A percentile compares a stretch with the other conserved stretches of the same genome.
Evolutionary conservation across 768 basidiomycete genomes (phyloP).

Genomic region (Tricholoma bakamatsutake): DNA sequence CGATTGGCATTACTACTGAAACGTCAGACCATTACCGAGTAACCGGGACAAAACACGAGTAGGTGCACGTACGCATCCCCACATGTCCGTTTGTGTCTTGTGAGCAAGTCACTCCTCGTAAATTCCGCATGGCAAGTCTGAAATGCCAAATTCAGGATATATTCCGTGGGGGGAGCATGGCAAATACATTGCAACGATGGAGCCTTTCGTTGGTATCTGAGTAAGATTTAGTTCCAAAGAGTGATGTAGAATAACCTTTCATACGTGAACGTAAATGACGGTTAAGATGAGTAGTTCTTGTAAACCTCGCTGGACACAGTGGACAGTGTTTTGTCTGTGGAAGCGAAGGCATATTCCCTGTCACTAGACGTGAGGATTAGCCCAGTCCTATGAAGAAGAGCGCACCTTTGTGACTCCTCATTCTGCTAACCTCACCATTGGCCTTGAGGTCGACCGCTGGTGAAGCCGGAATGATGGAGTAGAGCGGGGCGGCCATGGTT

Average conservation of each 20-base stretch:
- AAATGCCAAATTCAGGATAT: conserved; percentile 10
- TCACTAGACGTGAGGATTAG: background rate
- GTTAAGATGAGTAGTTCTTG: conserved; percentile 68
- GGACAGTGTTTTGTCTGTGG: conserved; percentile 68
- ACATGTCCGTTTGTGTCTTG: conserved; percentile 67
- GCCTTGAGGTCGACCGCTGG: conserved; percentile 32
- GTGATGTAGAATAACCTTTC: conserved; percentile 18
- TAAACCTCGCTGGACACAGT: conserved; percentile 68
- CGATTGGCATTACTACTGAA: conserved; percentile 40
- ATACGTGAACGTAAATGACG: conserved; percentile 67
- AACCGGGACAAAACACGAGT: conserved; percentile 2
- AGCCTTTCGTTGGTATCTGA: conserved; percentile 63
- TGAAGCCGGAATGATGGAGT: conserved; percentile 21
- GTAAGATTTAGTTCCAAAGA: conserved; percentile 1
- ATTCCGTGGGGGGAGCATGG: background rate
- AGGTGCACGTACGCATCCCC: conserved; percentile 52
- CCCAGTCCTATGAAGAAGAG: background rate
- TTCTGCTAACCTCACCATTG: conserved; percentile 37
- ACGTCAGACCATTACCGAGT: background rate
- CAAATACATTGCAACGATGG: conserved; percentile 56
- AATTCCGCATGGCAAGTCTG: conserved; percentile 66
- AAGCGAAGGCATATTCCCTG: conserved; percentile 63
- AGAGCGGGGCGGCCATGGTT: conserved; percentile 22
- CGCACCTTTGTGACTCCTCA: conserved; percentile 37
- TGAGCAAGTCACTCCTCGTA: conserved; percentile 67